Base-by-base conservation (phyloP, 2,329 filamentous ascomycete genomes). In the Lecanicillium sp. region DNA sequence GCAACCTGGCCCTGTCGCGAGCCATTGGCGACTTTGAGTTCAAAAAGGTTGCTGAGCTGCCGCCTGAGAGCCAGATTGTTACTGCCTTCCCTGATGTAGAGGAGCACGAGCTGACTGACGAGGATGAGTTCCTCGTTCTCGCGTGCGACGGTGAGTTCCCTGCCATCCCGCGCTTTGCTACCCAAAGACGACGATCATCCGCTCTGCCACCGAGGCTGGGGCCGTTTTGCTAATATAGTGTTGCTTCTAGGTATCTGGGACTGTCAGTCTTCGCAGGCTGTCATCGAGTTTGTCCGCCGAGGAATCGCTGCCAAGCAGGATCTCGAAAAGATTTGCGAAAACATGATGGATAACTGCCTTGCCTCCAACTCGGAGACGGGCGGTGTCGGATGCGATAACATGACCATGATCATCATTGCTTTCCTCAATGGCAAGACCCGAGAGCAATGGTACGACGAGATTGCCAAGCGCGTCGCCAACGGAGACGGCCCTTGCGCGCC, bases 301-400 rank as follows among this genome's bases (percentile, higher is more conserved):
- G 92, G 92, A 41, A 95, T 98, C 60, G 90, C 88, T 35, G 89
- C 89, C 37, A 95, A 95, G 71, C 92, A 98, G 66, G 85, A 94
- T 35, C 76, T 98, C 37, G 80, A 89, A 40, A 85, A 85, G 60
- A 96, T 98, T 55, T 96, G 90, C 63, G 92, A 98, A 67, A 98
- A 98, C 69, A 95, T 98, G 87, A 98, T 98, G 92, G 90, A 98
- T 71, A 98, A 96, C 70, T 98, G 92, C 60, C 73, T 98, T 48
- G 89, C 92, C 29, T 94, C 89, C 45, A 96, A 94, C 75, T 95
- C 89, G 50, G 92, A 98, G 67, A 95, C 90, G 22, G 92, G 92
- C 40, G 92, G 92, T 47, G 90, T 98, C 45, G 92, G 92, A 45
- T 98, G 92, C 63, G 92, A 98, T 70, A 98, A 98, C 72, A 98